phyloP scores from a whole-genome alignment of 495 filamentous ascomycete genomes.

The Sordaria brevicollis region DNA sequence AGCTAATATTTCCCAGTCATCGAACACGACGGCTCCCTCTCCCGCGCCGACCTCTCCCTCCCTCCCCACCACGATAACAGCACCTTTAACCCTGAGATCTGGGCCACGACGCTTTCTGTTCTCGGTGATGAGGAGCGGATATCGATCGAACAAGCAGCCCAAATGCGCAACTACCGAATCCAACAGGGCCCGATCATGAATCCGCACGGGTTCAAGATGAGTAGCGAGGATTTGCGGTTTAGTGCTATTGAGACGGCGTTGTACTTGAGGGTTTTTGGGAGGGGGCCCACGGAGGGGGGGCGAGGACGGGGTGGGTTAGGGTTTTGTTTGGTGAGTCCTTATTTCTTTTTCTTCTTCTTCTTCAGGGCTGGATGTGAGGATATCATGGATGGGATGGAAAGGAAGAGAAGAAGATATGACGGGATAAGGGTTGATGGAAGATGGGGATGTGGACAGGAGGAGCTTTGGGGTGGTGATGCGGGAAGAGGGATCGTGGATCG shows the following conservation, averaged over 20 bases:
- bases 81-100: slow-evolving; percentile 19
- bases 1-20: slow-evolving; percentile 9
- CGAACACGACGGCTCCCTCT: slow-evolving; percentile 24
- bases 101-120: slow-evolving; percentile 2
- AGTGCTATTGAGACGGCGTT: slow-evolving; percentile 19
- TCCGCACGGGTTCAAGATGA: slow-evolving; percentile 15
- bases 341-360: neutral
- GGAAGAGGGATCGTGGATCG: neutral
- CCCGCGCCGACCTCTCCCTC: slow-evolving; percentile 14
- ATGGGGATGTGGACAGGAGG: neutral
- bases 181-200: slow-evolving; percentile 9
- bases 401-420: neutral
- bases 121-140: slow-evolving; percentile 11
- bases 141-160: slow-evolving; percentile 14
- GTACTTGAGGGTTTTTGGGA: slow-evolving; percentile 21
- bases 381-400: neutral
- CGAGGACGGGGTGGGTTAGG: slow-evolving; percentile 15
- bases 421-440: neutral
- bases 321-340: slow-evolving; percentile 18
- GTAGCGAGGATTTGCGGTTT: slow-evolving; percentile 1
- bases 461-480: neutral
- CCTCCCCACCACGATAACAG: slow-evolving; percentile 19
- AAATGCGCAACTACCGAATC: slow-evolving; percentile 12
- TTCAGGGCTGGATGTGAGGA: neutral
- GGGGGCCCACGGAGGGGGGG: slow-evolving; percentile 12